Evolutionary conservation across 2,329 filamentous ascomycete genomes (phyloP).

Genomic region (Botrytis sinoallii): DNA sequence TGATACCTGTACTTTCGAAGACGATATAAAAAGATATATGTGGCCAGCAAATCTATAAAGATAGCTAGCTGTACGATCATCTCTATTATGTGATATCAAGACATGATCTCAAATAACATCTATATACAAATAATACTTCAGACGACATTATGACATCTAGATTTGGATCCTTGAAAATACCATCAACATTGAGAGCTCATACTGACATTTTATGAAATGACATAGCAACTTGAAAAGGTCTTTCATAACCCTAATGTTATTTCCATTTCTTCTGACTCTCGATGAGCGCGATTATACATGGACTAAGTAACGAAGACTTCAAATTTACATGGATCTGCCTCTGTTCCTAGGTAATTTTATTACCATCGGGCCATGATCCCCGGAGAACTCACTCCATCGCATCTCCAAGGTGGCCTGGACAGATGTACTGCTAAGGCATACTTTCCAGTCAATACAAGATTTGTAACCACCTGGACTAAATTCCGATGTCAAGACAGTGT

Average conservation of each 20-base stretch:
- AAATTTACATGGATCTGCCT: neutral
- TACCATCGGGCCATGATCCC: rapidly evolving
- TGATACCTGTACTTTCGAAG: too few species aligned
- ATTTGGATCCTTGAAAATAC: neutral
- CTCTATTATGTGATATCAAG: neutral
- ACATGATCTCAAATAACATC: neutral
- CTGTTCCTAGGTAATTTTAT: neutral
- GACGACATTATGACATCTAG: rapidly evolving
- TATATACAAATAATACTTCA: neutral
- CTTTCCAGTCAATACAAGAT: neutral
- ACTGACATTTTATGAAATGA: neutral
- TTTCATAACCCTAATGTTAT: too few species aligned
- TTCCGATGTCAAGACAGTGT: neutral
- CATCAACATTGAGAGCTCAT: neutral
- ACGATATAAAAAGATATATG: neutral
- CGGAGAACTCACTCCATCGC: neutral
- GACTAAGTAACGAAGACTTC: neutral
- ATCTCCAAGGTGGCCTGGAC: neutral
- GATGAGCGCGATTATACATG: neutral
- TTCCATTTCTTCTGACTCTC: neutral
- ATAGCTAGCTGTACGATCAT: neutral
- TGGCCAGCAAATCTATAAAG: neutral
- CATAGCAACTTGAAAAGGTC: neutral
- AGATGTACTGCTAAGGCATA: neutral
- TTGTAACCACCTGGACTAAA: neutral